A percentile compares a stretch with the other conserved stretches of the same genome.
phyloP scores from a whole-genome alignment of 345 rosid genomes.

The Populus pruinosa region DNA sequence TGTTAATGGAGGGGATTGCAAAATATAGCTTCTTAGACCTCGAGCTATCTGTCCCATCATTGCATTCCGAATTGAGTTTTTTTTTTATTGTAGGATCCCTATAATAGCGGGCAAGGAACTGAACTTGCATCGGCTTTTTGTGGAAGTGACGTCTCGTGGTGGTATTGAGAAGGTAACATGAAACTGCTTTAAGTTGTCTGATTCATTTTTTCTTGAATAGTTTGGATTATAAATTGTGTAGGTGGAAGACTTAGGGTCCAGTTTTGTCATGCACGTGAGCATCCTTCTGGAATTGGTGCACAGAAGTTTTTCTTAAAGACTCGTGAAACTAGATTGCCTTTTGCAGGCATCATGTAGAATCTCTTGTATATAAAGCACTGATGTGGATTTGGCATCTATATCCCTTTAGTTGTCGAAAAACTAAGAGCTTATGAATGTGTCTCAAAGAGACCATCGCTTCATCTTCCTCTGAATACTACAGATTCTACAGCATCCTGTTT shows the following conservation, averaged over 20 bases:
- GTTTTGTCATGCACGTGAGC: not conserved
- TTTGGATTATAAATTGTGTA: not conserved
- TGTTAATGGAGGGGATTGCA: not conserved
- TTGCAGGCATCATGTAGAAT: not conserved
- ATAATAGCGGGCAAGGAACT: conserved; percentile 87
- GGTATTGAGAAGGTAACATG: conserved; percentile 79
- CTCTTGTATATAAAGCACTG: not conserved
- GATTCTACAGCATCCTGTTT: not conserved
- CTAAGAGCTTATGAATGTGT: not conserved
- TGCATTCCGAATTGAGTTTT: conserved; percentile 1
- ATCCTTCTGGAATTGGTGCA: not conserved
- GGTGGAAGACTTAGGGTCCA: not conserved
- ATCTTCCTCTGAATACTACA: not conserved
- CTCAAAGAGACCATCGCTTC: no score
- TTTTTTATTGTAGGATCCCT: conserved; percentile 58
- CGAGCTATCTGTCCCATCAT: not conserved
- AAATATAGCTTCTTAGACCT: not conserved
- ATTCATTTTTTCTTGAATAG: not conserved
- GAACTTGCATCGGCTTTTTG: conserved; percentile 83
- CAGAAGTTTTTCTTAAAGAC: not conserved
- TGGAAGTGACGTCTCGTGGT: conserved; percentile 94
- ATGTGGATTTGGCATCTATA: not conserved
- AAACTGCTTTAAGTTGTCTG: not conserved
- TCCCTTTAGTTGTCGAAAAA: not conserved
- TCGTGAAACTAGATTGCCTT: not conserved